Percentiles rank a stretch among this genome's conserved stretches.
These are phyloP conservation scores for Hymenoscyphus fructigenus DNA, from an alignment of 2,329 filamentous ascomycete genomes.

Conservation along the genomic window DNA sequence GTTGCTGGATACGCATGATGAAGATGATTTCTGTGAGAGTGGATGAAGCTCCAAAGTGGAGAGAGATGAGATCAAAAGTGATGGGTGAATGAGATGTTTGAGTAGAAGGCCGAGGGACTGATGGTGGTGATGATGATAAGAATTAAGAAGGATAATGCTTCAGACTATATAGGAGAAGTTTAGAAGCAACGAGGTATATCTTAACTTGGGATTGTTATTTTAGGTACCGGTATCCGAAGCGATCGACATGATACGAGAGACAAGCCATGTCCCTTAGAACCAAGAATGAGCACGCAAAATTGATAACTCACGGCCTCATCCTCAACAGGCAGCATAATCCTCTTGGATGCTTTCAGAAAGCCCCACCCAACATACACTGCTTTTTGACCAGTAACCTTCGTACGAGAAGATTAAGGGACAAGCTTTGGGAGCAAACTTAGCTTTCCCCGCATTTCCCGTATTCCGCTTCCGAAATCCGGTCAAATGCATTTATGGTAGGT, in stretches of 20 bases:
- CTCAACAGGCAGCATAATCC: neutral
- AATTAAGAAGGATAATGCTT: neutral
- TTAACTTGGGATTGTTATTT: neutral
- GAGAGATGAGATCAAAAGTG: neutral
- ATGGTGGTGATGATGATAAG: neutral
- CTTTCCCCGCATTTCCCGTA: neutral
- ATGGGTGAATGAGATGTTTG: neutral
- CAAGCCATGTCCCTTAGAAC: neutral
- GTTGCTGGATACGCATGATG: slow-evolving; percentile 19
- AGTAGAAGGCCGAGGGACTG: neutral
- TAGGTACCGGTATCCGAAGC: neutral
- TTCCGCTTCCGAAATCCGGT: neutral
- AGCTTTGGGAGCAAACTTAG: neutral
- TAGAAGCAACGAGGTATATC: neutral
- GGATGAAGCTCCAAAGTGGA: neutral
- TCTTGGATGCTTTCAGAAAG: neutral
- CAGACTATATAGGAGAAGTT: neutral
- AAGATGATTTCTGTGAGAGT: neutral
- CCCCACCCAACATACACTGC: too few relatives aligned
- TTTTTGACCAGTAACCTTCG: neutral
- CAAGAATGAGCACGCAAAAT: neutral
- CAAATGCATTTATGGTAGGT: neutral
- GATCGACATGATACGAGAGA: neutral
- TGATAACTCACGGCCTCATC: neutral
- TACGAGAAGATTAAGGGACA: neutral